These are phyloP conservation scores for Fusarium torulosum DNA, from an alignment of 2,329 filamentous ascomycete species.

Conservation along the genomic window DNA sequence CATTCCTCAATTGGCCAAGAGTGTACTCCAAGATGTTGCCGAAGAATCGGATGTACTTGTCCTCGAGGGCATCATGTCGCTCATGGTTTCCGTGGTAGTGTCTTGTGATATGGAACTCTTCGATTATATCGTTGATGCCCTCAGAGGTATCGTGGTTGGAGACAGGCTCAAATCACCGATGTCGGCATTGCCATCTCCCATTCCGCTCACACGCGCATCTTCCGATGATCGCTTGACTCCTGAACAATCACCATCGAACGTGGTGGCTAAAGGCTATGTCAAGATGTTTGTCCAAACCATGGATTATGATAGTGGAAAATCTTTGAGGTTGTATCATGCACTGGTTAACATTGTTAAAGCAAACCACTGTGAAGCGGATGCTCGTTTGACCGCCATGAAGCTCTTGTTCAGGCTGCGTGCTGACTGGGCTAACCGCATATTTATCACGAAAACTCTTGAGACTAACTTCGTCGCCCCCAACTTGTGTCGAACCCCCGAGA, in stretches of 20 bases:
- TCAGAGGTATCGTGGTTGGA: conserved; percentile 63
- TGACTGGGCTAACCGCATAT: conserved; percentile 82
- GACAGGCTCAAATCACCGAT: conserved; percentile 62
- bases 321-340: conserved; percentile 70
- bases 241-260: conserved; percentile 72
- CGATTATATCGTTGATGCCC: conserved; percentile 65
- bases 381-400: conserved; percentile 80
- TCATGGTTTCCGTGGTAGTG: conserved; percentile 74
- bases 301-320: conserved; percentile 74
- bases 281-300: conserved; percentile 82
- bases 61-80: conserved; percentile 73
- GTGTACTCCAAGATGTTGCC: conserved; percentile 70
- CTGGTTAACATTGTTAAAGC: conserved; percentile 74
- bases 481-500: conserved; percentile 73
- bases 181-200: conserved; percentile 47
- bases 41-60: conserved; percentile 74
- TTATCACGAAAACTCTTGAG: conserved; percentile 77
- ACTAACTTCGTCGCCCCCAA: conserved; percentile 78
- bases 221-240: conserved; percentile 44
- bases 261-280: conserved; percentile 78
- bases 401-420: conserved; percentile 85
- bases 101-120: conserved; percentile 71
- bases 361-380: conserved; percentile 72
- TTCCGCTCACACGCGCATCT: conserved; percentile 38
- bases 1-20: conserved; percentile 69